phyloP scores from a whole-genome alignment of 305 asterid genomes.

The Lippia alba region DNA sequence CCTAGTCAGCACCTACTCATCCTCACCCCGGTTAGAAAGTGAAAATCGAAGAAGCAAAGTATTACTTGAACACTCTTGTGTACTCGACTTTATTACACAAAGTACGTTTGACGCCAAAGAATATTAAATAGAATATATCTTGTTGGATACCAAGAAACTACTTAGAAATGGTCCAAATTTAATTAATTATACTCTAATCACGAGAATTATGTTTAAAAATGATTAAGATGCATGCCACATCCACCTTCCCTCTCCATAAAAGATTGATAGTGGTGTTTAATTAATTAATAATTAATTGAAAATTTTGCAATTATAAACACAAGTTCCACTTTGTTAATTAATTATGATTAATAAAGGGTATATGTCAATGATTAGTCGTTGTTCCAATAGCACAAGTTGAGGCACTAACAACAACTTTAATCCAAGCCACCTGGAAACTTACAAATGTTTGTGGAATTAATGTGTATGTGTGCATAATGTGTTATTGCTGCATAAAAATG shows the following conservation, averaged over 20 bases:
- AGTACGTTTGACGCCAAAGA: neutral
- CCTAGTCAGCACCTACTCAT: constrained; percentile 20
- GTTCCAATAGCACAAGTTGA: constrained; percentile 1
- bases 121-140: neutral
- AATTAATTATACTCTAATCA: constrained; percentile 29
- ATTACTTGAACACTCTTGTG: constrained; percentile 32
- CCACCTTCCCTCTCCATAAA: neutral
- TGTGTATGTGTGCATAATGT: neutral
- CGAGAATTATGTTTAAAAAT: neutral
- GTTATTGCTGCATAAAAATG: neutral
- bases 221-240: constrained; percentile 16
- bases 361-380: constrained; percentile 9
- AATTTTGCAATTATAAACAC: neutral
- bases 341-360: neutral
- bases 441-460: constrained; percentile 3
- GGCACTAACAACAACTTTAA: constrained; percentile 15
- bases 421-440: constrained; percentile 36
- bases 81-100: constrained; percentile 18
- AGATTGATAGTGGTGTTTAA: constrained; percentile 15
- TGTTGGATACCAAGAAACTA: constrained; percentile 36
- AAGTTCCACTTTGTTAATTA: neutral
- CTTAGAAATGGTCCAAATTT: constrained; percentile 22
- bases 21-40: constrained; percentile 27
- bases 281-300: neutral
- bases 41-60: constrained; percentile 38